Conservation (phyloP, 352 stramenopile species). For the Phytophthora ohioensis region DNA sequence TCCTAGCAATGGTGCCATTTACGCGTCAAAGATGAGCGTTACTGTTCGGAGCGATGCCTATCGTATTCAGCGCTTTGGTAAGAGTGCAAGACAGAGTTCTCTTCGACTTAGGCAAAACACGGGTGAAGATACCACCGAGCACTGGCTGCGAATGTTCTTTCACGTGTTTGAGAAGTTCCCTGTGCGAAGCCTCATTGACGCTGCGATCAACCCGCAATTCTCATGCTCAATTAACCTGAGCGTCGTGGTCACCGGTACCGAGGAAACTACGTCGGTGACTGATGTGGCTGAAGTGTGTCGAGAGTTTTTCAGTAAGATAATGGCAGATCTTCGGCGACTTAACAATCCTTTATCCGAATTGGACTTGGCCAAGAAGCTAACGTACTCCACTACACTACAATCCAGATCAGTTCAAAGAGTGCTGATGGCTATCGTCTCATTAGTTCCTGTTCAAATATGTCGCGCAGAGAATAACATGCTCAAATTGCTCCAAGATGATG, state of each 20-base stretch:
- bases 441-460: conserved; percentile 79
- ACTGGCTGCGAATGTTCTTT: conserved; percentile 51
- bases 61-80: conserved; percentile 47
- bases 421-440: conserved; percentile 47
- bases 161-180: conserved; percentile 77
- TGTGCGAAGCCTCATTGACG: conserved; percentile 37
- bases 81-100: conserved; percentile 8
- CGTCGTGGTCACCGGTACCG: conserved; percentile 1
- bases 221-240: conserved; percentile 23
- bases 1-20: not conserved
- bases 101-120: not conserved
- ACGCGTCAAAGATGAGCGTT: conserved; percentile 33
- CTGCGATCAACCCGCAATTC: conserved; percentile 16
- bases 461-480: conserved; percentile 68
- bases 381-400: conserved; percentile 5
- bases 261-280: not conserved
- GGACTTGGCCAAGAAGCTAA: conserved; percentile 20
- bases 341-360: conserved; percentile 38
- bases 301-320: conserved; percentile 49
- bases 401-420: conserved; percentile 4
- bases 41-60: conserved; percentile 66
- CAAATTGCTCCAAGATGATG: conserved; percentile 52
- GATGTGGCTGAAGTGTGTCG: not conserved
- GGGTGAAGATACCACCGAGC: not conserved
- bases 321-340: conserved; percentile 54